phyloP scores from a whole-genome alignment of 371 early-diverging fungal genomes.

The Mucor ambiguus region DNA sequence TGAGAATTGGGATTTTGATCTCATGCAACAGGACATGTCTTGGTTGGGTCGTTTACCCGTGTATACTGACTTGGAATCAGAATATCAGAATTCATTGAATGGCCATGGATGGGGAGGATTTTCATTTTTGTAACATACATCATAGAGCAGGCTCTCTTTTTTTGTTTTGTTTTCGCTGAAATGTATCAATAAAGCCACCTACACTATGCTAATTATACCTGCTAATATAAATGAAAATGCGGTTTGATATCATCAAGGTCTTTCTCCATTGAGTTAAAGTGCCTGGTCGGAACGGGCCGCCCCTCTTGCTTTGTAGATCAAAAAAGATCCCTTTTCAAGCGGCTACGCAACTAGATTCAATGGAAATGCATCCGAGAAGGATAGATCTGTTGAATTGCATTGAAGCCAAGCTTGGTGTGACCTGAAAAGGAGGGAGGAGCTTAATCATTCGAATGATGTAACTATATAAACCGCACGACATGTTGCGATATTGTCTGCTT shows the following conservation, averaged over 20 bases:
- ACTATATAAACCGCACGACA: background rate
- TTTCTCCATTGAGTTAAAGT: background rate
- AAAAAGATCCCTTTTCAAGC: background rate
- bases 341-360: background rate
- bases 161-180: no score
- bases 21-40: slow-evolving; percentile 28
- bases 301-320: no score
- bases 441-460: background rate
- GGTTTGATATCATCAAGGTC: no score
- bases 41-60: slow-evolving; percentile 33
- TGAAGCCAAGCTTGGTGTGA: background rate
- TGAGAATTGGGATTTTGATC: slow-evolving; percentile 23
- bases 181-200: background rate
- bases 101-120: slow-evolving; percentile 27
- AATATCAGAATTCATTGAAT: slow-evolving; percentile 17
- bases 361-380: background rate
- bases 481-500: background rate
- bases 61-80: slow-evolving; percentile 32
- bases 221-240: no score
- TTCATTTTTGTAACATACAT: slow-evolving; percentile 12
- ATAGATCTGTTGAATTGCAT: background rate
- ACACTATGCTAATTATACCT: background rate
- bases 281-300: background rate
- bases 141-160: background rate
- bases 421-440: background rate